A percentile compares a stretch with the other conserved stretches of the same genome.
Conservation (phyloP, 306 rosid species). For the Glycine latifolia region DNA sequence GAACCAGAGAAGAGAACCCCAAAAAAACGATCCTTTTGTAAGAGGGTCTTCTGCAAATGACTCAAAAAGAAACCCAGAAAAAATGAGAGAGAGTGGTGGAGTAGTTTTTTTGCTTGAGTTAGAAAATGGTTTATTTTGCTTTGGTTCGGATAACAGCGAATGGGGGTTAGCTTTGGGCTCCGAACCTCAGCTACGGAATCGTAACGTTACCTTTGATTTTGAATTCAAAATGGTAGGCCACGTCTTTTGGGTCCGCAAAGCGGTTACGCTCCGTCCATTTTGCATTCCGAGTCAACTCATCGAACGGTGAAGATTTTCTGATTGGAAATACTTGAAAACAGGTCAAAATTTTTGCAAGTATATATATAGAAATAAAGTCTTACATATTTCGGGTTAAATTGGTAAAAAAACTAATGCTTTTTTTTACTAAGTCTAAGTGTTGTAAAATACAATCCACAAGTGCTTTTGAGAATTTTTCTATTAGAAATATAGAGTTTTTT, state of each 20-base stretch:
- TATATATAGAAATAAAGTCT: neutral
- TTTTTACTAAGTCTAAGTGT: neutral
- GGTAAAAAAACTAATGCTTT: neutral
- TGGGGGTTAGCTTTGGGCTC: slow-evolving; percentile 33
- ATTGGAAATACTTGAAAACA: neutral
- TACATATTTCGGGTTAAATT: neutral
- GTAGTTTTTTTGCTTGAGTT: slow-evolving; percentile 24
- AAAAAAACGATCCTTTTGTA: slow-evolving; percentile 32
- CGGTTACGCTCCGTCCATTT: neutral
- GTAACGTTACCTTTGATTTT: slow-evolving; percentile 47
- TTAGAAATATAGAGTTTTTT: too few relatives aligned
- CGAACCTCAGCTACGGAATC: slow-evolving; percentile 46
- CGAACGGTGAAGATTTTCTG: neutral
- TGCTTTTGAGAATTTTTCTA: too few relatives aligned
- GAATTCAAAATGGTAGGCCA: slow-evolving; percentile 53
- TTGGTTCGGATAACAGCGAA: slow-evolving; percentile 27
- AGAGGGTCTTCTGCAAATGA: slow-evolving; percentile 31
- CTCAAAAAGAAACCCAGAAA: slow-evolving; percentile 39
- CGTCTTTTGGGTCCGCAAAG: slow-evolving; percentile 30
- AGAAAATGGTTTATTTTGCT: slow-evolving; percentile 2
- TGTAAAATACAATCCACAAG: too few relatives aligned
- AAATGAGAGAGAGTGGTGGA: slow-evolving; percentile 2
- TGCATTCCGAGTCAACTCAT: slow-evolving; percentile 32
- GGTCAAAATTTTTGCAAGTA: neutral
- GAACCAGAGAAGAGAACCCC: slow-evolving; percentile 28